Conservation (phyloP, 2,329 filamentous ascomycete species). For the Phialophora tarda region DNA sequence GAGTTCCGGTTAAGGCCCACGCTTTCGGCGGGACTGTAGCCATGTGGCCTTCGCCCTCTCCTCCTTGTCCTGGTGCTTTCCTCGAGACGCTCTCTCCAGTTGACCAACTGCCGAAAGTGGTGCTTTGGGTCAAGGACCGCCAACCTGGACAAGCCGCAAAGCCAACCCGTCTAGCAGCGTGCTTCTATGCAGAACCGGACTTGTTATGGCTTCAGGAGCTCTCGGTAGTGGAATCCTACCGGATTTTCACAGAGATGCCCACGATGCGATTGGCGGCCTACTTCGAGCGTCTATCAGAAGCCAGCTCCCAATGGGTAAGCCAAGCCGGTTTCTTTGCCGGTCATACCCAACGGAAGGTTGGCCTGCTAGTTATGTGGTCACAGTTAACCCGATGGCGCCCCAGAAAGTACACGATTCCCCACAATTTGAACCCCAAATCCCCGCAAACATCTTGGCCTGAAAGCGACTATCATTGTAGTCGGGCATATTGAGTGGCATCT, state of each 20-base stretch:
- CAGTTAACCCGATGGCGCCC: neutral
- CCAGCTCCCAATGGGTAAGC: neutral
- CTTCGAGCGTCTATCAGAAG: neutral
- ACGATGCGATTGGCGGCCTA: conserved; percentile 9
- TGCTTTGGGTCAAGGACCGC: neutral
- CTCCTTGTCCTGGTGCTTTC: neutral
- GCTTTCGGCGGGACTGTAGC: neutral
- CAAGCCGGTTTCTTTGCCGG: conserved; percentile 10
- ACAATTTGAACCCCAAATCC: conserved; percentile 19
- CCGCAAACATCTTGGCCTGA: conserved; percentile 12
- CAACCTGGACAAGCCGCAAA: conserved; percentile 1
- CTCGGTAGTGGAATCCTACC: neutral
- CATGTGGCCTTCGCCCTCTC: neutral
- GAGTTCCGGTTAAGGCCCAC: neutral
- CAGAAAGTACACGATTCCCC: conserved; percentile 7
- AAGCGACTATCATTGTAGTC: conserved; percentile 1
- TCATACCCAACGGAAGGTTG: neutral
- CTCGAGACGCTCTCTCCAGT: neutral
- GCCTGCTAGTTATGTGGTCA: neutral
- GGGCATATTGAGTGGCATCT: conserved; percentile 6
- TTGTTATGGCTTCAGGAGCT: neutral
- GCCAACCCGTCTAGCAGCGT: neutral
- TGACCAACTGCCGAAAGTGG: conserved; percentile 12
- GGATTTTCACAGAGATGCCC: neutral
- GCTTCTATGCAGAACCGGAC: neutral